A percentile compares a stretch with the other conserved stretches of the same genome.
Evolutionary conservation across 176 grass and related monocot species (phyloP).

Genomic region (Dactylis glomerata): DNA sequence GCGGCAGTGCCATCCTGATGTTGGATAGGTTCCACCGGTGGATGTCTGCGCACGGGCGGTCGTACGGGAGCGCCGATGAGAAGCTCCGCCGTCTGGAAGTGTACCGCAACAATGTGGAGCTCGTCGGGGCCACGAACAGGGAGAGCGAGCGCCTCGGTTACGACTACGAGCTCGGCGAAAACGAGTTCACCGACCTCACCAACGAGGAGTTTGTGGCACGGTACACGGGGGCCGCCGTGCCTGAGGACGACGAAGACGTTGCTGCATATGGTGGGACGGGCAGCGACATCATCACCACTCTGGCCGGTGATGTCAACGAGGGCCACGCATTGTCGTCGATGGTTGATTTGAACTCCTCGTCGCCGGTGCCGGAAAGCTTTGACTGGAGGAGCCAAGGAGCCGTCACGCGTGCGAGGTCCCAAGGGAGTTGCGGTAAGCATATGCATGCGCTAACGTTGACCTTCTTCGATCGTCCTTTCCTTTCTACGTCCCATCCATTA

Average conservation of each 20-base stretch:
- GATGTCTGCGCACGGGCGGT: not conserved
- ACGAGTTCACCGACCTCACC: slow-evolving; percentile 30
- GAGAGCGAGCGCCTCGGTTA: not conserved
- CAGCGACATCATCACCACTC: not conserved
- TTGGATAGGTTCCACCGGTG: not conserved
- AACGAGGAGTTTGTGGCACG: slow-evolving; percentile 19
- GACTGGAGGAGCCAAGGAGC: slow-evolving; percentile 54
- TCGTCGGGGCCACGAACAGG: not conserved
- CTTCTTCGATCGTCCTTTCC: not conserved
- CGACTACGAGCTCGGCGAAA: slow-evolving; percentile 11
- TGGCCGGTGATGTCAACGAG: not conserved
- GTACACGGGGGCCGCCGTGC: not conserved
- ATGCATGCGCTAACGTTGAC: not conserved
- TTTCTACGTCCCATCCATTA: not conserved
- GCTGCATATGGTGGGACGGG: too few relatives aligned
- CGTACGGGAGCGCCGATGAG: not conserved
- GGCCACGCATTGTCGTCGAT: too few relatives aligned
- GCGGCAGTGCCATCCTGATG: not conserved
- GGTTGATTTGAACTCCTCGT: too few relatives aligned
- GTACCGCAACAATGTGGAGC: slow-evolving; percentile 5
- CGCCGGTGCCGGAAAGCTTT: not conserved
- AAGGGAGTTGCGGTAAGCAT: slow-evolving; percentile 46
- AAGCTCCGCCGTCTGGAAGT: slow-evolving; percentile 1
- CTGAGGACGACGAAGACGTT: too few relatives aligned
- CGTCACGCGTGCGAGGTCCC: slow-evolving; percentile 41